Percentiles rank a stretch among this genome's conserved stretches.
Conservation (phyloP, 2,329 filamentous ascomycete genomes). For the Trichoderma sp. region DNA sequence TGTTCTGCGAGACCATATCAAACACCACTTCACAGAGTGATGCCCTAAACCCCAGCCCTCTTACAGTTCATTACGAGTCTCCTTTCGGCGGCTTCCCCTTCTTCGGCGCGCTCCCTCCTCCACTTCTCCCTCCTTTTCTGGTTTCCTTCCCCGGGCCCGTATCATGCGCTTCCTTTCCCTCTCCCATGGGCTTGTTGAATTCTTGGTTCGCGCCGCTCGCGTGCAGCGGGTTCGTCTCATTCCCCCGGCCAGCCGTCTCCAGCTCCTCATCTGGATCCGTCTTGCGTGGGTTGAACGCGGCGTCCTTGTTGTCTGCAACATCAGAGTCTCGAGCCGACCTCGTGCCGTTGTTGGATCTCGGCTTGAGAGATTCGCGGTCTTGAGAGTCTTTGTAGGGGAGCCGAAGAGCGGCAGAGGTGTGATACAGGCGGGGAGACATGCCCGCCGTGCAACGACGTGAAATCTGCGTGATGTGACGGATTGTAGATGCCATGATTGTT, state of each 20-base stretch:
- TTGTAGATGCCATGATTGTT: conserved; percentile 29
- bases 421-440: conserved; percentile 38
- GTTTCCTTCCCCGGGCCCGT: conserved; percentile 42
- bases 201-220: conserved; percentile 51
- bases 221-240: conserved; percentile 43
- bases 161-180: conserved; percentile 42
- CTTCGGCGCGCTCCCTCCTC: conserved; percentile 40
- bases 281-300: conserved; percentile 70
- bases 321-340: conserved; percentile 69
- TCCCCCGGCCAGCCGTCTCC: conserved; percentile 44
- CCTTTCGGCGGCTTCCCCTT: conserved; percentile 31
- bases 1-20: neutral
- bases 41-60: neutral
- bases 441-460: conserved; percentile 22
- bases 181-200: conserved; percentile 46
- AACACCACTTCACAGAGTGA: neutral
- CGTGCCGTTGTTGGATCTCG: conserved; percentile 67
- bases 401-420: conserved; percentile 37
- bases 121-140: conserved; percentile 43
- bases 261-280: conserved; percentile 68
- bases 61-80: neutral
- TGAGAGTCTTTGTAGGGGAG: conserved; percentile 56
- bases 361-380: conserved; percentile 66
- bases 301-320: conserved; percentile 57
- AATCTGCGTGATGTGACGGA: conserved; percentile 31